These are phyloP conservation scores for Neolentinus lepideus DNA, from an alignment of 1,284 basidiomycete genomes.

Conservation along the genomic window DNA sequence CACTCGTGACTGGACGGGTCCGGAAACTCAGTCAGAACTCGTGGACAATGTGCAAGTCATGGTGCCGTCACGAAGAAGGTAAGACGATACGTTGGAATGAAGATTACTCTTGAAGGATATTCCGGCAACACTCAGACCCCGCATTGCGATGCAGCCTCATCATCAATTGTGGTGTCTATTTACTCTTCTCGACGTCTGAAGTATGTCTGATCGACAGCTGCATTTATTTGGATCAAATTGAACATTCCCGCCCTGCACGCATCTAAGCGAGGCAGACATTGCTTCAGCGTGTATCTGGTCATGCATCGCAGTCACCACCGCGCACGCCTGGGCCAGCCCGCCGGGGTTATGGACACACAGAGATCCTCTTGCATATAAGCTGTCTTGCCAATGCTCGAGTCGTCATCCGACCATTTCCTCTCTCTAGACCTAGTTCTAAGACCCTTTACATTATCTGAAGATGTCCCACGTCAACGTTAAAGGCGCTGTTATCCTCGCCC, in stretches of 20 bases:
- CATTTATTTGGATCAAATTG: background rate
- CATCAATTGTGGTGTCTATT: background rate
- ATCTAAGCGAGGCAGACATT: slow-evolving; percentile 2
- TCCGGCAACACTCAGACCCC: no score
- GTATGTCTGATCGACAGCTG: background rate
- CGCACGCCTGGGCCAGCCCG: background rate
- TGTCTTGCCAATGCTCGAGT: background rate
- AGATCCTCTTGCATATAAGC: background rate
- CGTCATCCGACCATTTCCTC: background rate
- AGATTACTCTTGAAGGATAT: background rate
- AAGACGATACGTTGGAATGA: no score
- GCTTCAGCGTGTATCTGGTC: background rate
- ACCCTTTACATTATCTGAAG: background rate
- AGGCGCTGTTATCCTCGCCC: slow-evolving; percentile 76
- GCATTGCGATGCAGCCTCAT: background rate
- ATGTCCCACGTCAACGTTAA: slow-evolving; percentile 37
- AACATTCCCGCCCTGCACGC: background rate
- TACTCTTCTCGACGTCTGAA: background rate
- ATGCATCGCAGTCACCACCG: background rate
- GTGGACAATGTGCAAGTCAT: background rate
- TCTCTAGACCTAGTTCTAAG: background rate
- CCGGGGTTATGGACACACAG: background rate
- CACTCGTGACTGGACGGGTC: background rate
- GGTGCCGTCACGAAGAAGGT: background rate
- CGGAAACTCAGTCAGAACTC: background rate